Evolutionary conservation across 208 protist species (phyloP).

Genomic region (Acanthamoeba sp.): DNA sequence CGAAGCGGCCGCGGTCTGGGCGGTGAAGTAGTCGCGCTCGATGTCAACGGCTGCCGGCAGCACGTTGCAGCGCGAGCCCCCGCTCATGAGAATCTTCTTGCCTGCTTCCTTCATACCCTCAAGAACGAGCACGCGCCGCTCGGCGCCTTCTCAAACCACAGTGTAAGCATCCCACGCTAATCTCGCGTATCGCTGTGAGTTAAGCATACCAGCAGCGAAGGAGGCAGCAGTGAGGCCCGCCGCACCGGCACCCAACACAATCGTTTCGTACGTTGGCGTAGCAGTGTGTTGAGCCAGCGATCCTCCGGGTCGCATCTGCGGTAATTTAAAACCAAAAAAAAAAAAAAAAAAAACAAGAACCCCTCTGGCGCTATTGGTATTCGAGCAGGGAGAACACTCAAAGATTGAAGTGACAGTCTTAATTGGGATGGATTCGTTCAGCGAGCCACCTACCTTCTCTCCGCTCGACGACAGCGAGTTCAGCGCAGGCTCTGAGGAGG

Average conservation of each 20-base stretch:
- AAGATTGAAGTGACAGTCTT: too few species aligned
- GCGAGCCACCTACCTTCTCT: not conserved
- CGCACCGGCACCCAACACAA: not conserved
- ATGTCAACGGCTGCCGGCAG: constrained; percentile 63
- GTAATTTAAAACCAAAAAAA: not conserved
- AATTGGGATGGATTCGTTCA: not conserved
- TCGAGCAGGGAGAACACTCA: too few species aligned
- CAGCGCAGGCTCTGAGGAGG: not conserved
- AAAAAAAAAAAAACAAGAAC: too few species aligned
- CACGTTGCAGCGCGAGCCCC: constrained; percentile 76
- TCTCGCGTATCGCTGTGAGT: not conserved
- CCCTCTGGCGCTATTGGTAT: not conserved
- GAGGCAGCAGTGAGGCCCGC: not conserved
- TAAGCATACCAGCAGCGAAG: not conserved
- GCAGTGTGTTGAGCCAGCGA: not conserved
- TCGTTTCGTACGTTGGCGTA: not conserved
- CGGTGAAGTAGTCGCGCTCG: constrained; percentile 69
- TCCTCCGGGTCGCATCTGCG: not conserved
- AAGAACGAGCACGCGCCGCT: constrained; percentile 15
- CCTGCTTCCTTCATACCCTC: constrained; percentile 75
- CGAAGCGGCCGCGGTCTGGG: not conserved
- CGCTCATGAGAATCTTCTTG: constrained; percentile 80
- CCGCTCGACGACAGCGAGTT: not conserved
- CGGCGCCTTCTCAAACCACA: too few species aligned
- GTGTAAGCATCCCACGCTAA: too few species aligned